Evolutionary conservation across 495 filamentous ascomycete species (phyloP), one percentile per base, ranked within the genome.

Genomic region (Penicillium riverlandense): DNA sequence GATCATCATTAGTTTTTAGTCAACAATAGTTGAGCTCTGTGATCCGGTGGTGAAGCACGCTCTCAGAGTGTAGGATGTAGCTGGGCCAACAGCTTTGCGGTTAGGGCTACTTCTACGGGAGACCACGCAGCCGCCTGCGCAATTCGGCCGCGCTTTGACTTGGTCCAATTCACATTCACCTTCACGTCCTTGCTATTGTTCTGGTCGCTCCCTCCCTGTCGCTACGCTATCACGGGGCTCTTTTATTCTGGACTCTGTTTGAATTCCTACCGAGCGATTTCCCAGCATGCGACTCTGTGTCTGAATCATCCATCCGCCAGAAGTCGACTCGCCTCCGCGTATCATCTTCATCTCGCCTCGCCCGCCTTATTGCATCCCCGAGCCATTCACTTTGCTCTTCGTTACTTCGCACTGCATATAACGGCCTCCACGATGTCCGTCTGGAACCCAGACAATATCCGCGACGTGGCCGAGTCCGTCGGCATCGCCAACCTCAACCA

Each of bases 361-460:
- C 22, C 6, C 22, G 22, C 22, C 22, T 22, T 22, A 22, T 22
- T 22, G 22, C 22, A 22, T 22, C 22, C 22, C 22, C 22, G 22
- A 22, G 22, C 22, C 22, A 3, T 22, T 22, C 22, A 22, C 22
- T 22, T 22, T 6, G 22, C 22, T 22, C 22, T 22, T 4, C 22
- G 22, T 22, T 22, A 4, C 22, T 22, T 22, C 22, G 37, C 42
- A 50, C 14, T 41, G n/a, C 13, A 41, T 22, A 42, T 28, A 30
- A 9, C 11, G 8, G 8, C 12, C 11, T 2, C 38, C 58, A 57
- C 39, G 31, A 76, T 76, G 74, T 75, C 74, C 7, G 78, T 95
- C 54, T 98, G 92, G 92, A 96, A 96, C 61, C 86, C 85, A 14
- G 94, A 98, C 53, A 97, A 92, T 48, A 86, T 97, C 50, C 78